Conservation (phyloP, 2,329 filamentous ascomycete species). For the Sclerotinia nivalis region DNA sequence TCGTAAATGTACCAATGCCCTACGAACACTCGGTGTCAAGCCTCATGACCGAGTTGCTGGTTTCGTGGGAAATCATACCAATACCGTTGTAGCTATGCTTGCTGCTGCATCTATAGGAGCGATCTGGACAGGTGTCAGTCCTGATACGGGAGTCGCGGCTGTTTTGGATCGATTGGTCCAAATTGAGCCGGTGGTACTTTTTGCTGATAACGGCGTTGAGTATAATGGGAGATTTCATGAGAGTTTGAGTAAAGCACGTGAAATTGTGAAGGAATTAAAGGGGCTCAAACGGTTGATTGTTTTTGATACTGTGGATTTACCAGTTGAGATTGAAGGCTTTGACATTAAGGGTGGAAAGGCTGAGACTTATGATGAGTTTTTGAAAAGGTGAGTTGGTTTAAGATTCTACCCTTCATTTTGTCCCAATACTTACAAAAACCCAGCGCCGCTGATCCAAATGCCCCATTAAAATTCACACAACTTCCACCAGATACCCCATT, state of each 20-base stretch:
- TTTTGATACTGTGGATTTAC: conserved; percentile 62
- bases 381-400: conserved; percentile 38
- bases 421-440: conserved; percentile 32
- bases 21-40: conserved; percentile 65
- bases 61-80: conserved; percentile 86
- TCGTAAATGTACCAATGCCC: conserved; percentile 67
- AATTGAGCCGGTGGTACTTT: conserved; percentile 74
- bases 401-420: not conserved
- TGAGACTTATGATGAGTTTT: conserved; percentile 47
- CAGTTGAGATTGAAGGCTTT: conserved; percentile 30
- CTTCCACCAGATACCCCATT: conserved; percentile 83
- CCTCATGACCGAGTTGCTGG: conserved; percentile 61
- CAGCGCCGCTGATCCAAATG: conserved; percentile 38
- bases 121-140: conserved; percentile 90
- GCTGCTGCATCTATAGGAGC: conserved; percentile 80
- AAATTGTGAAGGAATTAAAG: conserved; percentile 68
- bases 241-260: conserved; percentile 74
- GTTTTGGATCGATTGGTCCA: conserved; percentile 85
- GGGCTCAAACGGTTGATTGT: conserved; percentile 69
- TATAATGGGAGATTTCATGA: conserved; percentile 92
- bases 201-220: conserved; percentile 81
- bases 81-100: conserved; percentile 86
- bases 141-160: conserved; percentile 87
- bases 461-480: conserved; percentile 66
- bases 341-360: conserved; percentile 42